These are phyloP conservation scores for Solanum rostratum DNA, from an alignment of 257 asterid genomes.

Conservation along the genomic window DNA sequence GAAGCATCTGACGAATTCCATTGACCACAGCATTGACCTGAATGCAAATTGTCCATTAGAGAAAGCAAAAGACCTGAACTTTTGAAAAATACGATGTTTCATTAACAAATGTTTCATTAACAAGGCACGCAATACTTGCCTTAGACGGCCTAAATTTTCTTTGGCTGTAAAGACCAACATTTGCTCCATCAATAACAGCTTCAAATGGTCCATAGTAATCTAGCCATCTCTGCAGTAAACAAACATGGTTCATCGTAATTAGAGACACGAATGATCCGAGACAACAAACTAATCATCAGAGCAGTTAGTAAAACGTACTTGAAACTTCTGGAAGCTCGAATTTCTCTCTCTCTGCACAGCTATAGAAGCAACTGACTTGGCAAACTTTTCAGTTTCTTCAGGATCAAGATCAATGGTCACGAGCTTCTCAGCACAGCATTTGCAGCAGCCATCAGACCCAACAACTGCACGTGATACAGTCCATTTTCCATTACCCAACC, in stretches of 20 bases:
- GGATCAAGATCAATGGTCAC: constrained; percentile 81
- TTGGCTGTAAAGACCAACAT: constrained; percentile 71
- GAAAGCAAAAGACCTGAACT: background rate
- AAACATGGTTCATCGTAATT: constrained; percentile 8
- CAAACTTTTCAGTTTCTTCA: constrained; percentile 61
- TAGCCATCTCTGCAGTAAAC: constrained; percentile 71
- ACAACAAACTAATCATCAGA: background rate
- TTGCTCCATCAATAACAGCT: constrained; percentile 85
- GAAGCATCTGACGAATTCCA: constrained; percentile 74
- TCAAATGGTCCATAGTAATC: constrained; percentile 82
- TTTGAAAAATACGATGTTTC: background rate
- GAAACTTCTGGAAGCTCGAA: constrained; percentile 69
- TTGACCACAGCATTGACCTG: constrained; percentile 71
- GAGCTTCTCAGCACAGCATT: constrained; percentile 50
- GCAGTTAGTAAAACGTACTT: constrained; percentile 27
- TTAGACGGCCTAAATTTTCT: constrained; percentile 53
- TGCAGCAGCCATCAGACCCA: constrained; percentile 59
- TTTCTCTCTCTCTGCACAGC: constrained; percentile 57
- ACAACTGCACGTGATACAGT: constrained; percentile 30
- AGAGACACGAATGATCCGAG: background rate
- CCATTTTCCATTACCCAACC: constrained; percentile 88
- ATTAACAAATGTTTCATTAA: background rate
- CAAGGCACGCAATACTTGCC: constrained; percentile 30
- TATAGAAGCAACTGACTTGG: constrained; percentile 61
- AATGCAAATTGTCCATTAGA: background rate